Evolutionary conservation across 345 rosid species (phyloP).

Genomic region (Acer campestre): DNA sequence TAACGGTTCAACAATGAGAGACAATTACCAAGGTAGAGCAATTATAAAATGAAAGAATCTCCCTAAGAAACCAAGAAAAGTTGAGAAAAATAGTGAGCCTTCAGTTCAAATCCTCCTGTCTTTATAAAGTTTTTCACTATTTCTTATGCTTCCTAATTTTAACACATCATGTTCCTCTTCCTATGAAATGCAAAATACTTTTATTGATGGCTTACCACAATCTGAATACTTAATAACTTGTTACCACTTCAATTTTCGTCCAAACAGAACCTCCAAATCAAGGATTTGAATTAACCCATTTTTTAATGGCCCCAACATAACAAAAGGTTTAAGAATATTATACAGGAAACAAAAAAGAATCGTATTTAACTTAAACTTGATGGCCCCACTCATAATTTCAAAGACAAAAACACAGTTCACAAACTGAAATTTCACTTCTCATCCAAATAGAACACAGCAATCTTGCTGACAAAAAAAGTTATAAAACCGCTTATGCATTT

Average conservation of each 20-base stretch:
- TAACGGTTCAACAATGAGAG: not conserved
- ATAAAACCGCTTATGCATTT: not conserved
- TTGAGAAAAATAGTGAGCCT: conserved; percentile 6
- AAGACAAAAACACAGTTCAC: not conserved
- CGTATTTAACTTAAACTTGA: not conserved
- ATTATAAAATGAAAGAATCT: not conserved
- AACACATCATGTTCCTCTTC: not conserved
- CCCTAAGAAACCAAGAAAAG: not conserved
- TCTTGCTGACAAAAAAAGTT: not conserved
- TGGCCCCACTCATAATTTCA: not conserved
- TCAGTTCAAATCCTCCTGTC: not conserved
- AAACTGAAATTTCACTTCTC: not conserved
- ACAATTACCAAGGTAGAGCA: not conserved
- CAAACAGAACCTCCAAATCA: not conserved
- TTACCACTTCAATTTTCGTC: not conserved
- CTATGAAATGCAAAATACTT: not conserved
- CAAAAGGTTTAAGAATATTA: not conserved
- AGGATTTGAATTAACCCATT: not conserved
- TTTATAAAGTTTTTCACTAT: not conserved
- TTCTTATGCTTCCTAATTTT: too few relatives aligned
- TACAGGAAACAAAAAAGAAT: not conserved
- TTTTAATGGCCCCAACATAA: not conserved
- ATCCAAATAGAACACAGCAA: not conserved
- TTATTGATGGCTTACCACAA: not conserved
- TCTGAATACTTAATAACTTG: not conserved